Evolutionary conservation across 208 protist species (phyloP).

Genomic region (Angomonas deanei): DNA sequence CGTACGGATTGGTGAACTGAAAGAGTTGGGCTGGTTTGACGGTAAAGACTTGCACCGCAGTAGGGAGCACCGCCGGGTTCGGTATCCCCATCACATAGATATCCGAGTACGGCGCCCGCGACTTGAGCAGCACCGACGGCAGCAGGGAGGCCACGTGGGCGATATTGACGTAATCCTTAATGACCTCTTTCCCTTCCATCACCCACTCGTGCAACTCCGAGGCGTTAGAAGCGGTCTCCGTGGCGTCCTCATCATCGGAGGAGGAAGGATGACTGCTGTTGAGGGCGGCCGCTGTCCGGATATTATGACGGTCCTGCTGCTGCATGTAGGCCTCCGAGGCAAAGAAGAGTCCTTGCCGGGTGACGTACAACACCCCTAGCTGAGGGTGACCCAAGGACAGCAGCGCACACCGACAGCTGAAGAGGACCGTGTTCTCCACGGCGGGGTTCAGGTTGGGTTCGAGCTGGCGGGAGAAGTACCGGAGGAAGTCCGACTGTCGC

Average conservation of each 20-base stretch:
- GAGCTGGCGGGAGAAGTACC: conserved; percentile 46
- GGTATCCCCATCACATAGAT: conserved; percentile 37
- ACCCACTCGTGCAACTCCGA: background rate
- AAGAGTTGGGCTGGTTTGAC: conserved; percentile 30
- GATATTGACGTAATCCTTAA: conserved; percentile 45
- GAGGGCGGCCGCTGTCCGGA: background rate
- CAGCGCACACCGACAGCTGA: conserved; percentile 43
- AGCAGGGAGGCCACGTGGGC: conserved; percentile 41
- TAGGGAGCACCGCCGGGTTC: conserved; percentile 34
- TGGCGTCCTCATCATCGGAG: conserved; percentile 8
- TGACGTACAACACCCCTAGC: conserved; percentile 36
- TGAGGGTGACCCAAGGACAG: conserved; percentile 30
- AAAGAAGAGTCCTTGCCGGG: conserved; percentile 49
- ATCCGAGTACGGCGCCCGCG: conserved; percentile 8
- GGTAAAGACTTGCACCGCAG: conserved; percentile 54
- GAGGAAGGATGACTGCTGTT: background rate
- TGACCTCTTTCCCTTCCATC: conserved; percentile 18
- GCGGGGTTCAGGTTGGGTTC: conserved; percentile 23
- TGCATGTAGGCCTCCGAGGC: conserved; percentile 10
- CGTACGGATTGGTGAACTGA: conserved; percentile 42
- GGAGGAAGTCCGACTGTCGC: conserved; percentile 30
- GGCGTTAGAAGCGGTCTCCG: background rate
- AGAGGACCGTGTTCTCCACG: conserved; percentile 26
- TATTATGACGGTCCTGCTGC: conserved; percentile 2
- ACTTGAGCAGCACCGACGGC: conserved; percentile 34